A percentile compares a stretch with the other conserved stretches of the same genome.
These are phyloP conservation scores for Cercospora zeae-maydis DNA, from an alignment of 2,329 filamentous ascomycete genomes.

Conservation along the genomic window DNA sequence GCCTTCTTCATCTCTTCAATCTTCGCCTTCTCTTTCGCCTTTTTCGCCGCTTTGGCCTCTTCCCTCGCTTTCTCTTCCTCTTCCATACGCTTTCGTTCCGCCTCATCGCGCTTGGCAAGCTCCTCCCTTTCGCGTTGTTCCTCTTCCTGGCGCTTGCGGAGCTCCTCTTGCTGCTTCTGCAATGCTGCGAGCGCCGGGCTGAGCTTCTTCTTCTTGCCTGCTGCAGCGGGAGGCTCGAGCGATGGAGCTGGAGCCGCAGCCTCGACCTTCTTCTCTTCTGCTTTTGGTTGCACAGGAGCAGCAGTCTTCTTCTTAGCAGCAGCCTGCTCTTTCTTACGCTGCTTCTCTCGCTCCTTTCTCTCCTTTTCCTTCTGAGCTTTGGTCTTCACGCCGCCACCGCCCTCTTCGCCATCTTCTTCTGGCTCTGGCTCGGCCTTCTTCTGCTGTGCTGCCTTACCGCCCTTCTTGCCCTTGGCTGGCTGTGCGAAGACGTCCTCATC, in stretches of 20 bases:
- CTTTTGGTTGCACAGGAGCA: slow-evolving; percentile 32
- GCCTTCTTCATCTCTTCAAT: slow-evolving; percentile 85
- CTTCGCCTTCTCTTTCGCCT: slow-evolving; percentile 81
- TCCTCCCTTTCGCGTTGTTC: slow-evolving; percentile 60
- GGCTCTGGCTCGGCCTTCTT: slow-evolving; percentile 51
- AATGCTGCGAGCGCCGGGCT: slow-evolving; percentile 68
- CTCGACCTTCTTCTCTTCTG: slow-evolving; percentile 41
- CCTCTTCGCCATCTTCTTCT: slow-evolving; percentile 44
- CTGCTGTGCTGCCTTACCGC: slow-evolving; percentile 28
- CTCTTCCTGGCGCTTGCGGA: slow-evolving; percentile 65
- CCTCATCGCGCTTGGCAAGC: slow-evolving; percentile 61
- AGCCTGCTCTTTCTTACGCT: slow-evolving; percentile 96
- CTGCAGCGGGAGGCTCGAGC: slow-evolving; percentile 40
- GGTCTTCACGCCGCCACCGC: slow-evolving; percentile 70
- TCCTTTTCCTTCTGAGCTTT: slow-evolving; percentile 98
- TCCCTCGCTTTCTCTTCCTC: slow-evolving; percentile 68
- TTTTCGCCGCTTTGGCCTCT: slow-evolving; percentile 72
- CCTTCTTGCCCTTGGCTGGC: slow-evolving; percentile 68
- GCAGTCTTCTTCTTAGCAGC: slow-evolving; percentile 73
- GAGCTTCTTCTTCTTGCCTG: slow-evolving; percentile 86
- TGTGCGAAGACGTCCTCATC: slow-evolving; percentile 77
- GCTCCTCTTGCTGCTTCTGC: slow-evolving; percentile 78
- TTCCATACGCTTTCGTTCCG: slow-evolving; percentile 62
- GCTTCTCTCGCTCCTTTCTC: slow-evolving; percentile 98
- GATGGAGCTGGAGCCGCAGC: slow-evolving; percentile 49